Base-by-base conservation (phyloP, 169 alveolate species). In the Plasmodium vinckei region DNA sequence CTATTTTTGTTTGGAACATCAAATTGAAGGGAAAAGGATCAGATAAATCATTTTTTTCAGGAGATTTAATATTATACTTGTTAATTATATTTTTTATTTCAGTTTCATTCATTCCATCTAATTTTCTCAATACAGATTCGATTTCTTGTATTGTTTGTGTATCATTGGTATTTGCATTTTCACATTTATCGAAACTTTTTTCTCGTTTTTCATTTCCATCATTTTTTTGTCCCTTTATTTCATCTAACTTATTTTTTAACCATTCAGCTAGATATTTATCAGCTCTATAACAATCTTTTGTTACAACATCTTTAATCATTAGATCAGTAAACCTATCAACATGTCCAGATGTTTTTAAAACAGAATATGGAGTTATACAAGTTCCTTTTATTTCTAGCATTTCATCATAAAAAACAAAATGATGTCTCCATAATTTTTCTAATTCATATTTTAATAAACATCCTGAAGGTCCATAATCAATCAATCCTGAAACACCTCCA, bases 401-500 rank as follows among this genome's bases (percentile, higher is more conserved):
- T 68, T 97, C 99, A 75, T 98, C 99, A 72, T 96, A 98, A 51
- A 97, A 91, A 49, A 98, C 96, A 92, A 98, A 98, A 89, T 98
- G 99, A 64, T 96, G 94, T 73, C 99, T 94, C 99, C 99, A 98
- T 49, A 95, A 94, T 51, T 89, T 89, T 87, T 97, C 99, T 4
- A 98, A 94, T 68, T 98, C 98, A 25, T 94, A 94, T 95, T 98
- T 98, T 53, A 98, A 92, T 1, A 99, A 98, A 79, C 99, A 96
- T 19, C 99, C 99, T 13, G 98, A 98, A 7, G 99, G 99, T 25
- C 99, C 99, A 92, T 95, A 98, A 93, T 98, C 99, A 92, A 92
- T 96, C 64, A 98, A 94, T 9, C 99, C 99, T 12, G 99, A 98
- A 0, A 98, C 97, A 68, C 99, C 99, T 25, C 99, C 99, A 88